A percentile compares a stretch with the other conserved stretches of the same genome.
Evolutionary conservation across 306 rosid species (phyloP).

Genomic region (Lupinus albus): DNA sequence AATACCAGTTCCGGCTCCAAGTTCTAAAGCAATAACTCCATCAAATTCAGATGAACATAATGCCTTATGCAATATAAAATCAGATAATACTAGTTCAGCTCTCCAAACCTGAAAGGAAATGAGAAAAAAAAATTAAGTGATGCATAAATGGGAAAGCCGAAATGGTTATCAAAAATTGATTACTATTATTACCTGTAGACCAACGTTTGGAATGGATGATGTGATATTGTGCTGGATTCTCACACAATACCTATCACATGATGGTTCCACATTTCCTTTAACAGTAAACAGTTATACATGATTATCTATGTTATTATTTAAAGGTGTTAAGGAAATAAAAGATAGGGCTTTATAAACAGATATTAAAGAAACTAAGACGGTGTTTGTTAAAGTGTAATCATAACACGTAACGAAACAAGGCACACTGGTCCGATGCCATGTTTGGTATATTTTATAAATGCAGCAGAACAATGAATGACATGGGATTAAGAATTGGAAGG

Average conservation of each 20-base stretch:
- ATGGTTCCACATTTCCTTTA: slow-evolving; percentile 42
- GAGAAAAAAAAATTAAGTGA: neutral
- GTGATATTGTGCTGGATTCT: slow-evolving; percentile 78
- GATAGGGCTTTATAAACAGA: neutral
- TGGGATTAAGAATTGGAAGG: too few species aligned
- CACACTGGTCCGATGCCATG: too few species aligned
- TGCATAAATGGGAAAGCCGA: neutral
- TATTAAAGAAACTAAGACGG: too few species aligned
- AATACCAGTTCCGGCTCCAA: slow-evolving; percentile 91
- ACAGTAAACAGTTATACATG: neutral
- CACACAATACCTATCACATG: slow-evolving; percentile 36
- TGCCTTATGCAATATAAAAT: slow-evolving; percentile 74
- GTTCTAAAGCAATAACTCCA: slow-evolving; percentile 67
- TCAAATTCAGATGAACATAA: slow-evolving; percentile 62
- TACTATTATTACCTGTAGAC: slow-evolving; percentile 70
- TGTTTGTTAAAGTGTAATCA: too few species aligned
- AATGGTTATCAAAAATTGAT: slow-evolving; percentile 24
- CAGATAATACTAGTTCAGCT: slow-evolving; percentile 75
- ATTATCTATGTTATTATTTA: neutral
- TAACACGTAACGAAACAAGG: too few species aligned
- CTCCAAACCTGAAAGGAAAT: slow-evolving; percentile 69
- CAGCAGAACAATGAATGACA: too few species aligned
- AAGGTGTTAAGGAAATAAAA: neutral
- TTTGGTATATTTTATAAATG: too few species aligned
- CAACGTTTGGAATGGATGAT: slow-evolving; percentile 81